A percentile compares a stretch with the other conserved stretches of the same genome.
These are phyloP conservation scores for Aureobasidium uvarum DNA, from an alignment of 2,329 filamentous ascomycete species.

Conservation along the genomic window DNA sequence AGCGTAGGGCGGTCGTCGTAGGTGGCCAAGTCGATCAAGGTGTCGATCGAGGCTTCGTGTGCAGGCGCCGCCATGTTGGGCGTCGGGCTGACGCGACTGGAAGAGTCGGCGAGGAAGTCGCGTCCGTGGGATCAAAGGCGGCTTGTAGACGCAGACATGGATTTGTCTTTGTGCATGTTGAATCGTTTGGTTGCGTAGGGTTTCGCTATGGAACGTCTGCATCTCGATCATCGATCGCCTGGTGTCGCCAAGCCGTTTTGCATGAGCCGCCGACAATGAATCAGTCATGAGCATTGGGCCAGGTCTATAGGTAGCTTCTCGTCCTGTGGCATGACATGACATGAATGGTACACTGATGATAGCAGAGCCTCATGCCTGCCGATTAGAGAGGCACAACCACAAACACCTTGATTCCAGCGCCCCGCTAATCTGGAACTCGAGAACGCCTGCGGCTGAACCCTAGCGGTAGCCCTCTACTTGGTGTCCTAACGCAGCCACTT, in stretches of 20 bases:
- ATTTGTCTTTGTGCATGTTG: not conserved
- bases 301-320: too few relatives aligned
- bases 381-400: not conserved
- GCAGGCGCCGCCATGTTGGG: not conserved
- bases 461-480: not conserved
- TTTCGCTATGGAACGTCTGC: not conserved
- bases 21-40: conserved; percentile 12
- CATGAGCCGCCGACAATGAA: not conserved
- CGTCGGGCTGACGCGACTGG: not conserved
- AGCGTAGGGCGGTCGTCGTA: conserved; percentile 24
- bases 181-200: not conserved
- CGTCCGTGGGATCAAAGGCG: not conserved
- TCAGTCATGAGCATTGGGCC: too few relatives aligned
- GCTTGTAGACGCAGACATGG: not conserved
- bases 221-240: not conserved
- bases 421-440: conserved; percentile 7
- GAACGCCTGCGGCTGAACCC: not conserved
- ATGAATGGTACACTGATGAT: not conserved
- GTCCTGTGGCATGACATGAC: not conserved
- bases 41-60: not conserved
- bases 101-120: not conserved
- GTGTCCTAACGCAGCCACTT: conserved; percentile 71
- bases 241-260: not conserved
- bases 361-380: not conserved
- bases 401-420: conserved; percentile 3